Base-by-base conservation (phyloP, 768 basidiomycete genomes). In the Naganishia antarctica region DNA sequence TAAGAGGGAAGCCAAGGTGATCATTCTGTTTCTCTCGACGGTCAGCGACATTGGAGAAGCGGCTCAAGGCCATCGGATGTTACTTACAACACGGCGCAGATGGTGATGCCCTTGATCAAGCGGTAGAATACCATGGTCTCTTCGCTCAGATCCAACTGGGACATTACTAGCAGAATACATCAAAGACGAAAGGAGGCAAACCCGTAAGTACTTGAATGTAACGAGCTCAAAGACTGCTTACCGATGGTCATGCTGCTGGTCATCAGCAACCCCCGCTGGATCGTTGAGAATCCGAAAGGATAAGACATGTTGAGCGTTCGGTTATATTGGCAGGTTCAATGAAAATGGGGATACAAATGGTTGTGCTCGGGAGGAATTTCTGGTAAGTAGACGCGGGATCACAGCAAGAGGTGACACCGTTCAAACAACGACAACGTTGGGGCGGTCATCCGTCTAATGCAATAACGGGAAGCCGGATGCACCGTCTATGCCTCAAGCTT, bases 101-200 rank as follows among this genome's bases (percentile, higher is more conserved):
- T 49, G 21, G 66, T 67, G 16, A 67, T 45, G 3, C 61, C 51
- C 31, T 60, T 61, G 34, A 67, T 50, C n/a, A 53, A 21, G 8
- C 49, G 32, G 40, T 67, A 67, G 31, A 67, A 67, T 2, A 67
- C 49, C 57, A 58, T 45, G 16, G 66, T 63, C 25, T 67, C 66
- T 11, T 63, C 61, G 34, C 61, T 67, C 44, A 67, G 23, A n/a
- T 63, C 45, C 44, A 67, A 15, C 61, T 67, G 66, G 21, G 61
- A 63, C 66, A 67, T 67, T 25, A 59, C 66, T 67, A 44, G 4
- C 26, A n/a, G 13, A 32, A 12, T 9, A 1, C 11, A 34, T 49
- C 7, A 13, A 25, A 32, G 50, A 28, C 60, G 25, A n/a, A 12
- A 18, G 16, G 21, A 44, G 49, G 15, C 15, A 23, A 21, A 26